These are phyloP conservation scores for Verbena officinalis DNA, from an alignment of 257 asterid genomes.

Conservation along the genomic window DNA sequence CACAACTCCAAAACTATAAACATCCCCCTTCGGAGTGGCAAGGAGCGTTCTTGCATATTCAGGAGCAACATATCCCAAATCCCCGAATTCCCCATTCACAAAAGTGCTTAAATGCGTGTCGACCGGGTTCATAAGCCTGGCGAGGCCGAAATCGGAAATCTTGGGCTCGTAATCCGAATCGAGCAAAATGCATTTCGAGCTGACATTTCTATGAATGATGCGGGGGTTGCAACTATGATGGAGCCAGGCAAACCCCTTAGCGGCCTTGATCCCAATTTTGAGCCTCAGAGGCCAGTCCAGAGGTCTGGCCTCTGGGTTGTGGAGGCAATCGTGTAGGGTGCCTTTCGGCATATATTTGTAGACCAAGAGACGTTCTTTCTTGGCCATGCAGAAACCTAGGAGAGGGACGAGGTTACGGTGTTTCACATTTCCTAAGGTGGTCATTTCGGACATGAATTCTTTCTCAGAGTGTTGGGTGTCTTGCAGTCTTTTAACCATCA, in stretches of 20 bases:
- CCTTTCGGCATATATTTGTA: slow-evolving; percentile 67
- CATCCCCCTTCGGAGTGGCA: slow-evolving; percentile 95
- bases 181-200: slow-evolving; percentile 65
- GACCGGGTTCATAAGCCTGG: slow-evolving; percentile 86
- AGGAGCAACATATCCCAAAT: slow-evolving; percentile 87
- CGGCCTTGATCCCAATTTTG: slow-evolving; percentile 56
- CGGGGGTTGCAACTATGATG: slow-evolving; percentile 81
- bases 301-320: slow-evolving; percentile 36
- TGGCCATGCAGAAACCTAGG: slow-evolving; percentile 60
- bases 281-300: slow-evolving; percentile 70
- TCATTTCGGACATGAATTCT: slow-evolving; percentile 64
- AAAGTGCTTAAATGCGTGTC: slow-evolving; percentile 92
- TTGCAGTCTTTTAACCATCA: slow-evolving; percentile 68
- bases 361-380: slow-evolving; percentile 63
- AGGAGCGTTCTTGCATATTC: slow-evolving; percentile 73
- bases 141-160: slow-evolving; percentile 87
- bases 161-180: slow-evolving; percentile 58
- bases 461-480: slow-evolving; percentile 71
- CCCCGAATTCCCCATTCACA: slow-evolving; percentile 92
- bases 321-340: slow-evolving; percentile 61
- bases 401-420: slow-evolving; percentile 73
- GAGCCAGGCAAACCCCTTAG: slow-evolving; percentile 73
- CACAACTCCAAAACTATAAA: slow-evolving; percentile 86
- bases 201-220: slow-evolving; percentile 65
- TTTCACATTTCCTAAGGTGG: slow-evolving; percentile 54